Evolutionary conservation across 2,329 filamentous ascomycete species (phyloP), one percentile per base, ranked within the genome.

Genomic region (Aspergillus versicolor): DNA sequence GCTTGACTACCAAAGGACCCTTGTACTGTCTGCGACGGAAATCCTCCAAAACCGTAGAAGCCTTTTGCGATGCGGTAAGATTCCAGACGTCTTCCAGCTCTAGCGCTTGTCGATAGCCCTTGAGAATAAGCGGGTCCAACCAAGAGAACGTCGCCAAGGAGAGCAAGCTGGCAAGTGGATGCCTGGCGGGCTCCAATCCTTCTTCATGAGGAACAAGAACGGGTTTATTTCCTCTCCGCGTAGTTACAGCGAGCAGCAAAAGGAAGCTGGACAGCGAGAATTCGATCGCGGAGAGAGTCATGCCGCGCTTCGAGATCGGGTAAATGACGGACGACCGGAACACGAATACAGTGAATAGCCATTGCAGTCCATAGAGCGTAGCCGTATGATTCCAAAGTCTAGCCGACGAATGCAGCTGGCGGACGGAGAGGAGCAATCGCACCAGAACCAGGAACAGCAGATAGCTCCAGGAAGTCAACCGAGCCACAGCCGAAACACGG

Each of bases 1-100:
- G 78, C 67, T 96, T 93, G 74, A 88, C 87, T 5, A 90, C 87
- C 40, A 99, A 78, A 2, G 85, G 84, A 5, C 86, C 86, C 0
- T 91, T 94, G 78, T 90, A 93, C 76, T 91, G 92, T 61, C 92
- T 77, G 65, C 91, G 89, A 52, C 92, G 88, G 73, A 96, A 99
- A 65, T 92, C 86, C 46, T 87, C 82, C 50, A 97, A 82, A 45
- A 97, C 86, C 2, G 81, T 78, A 37, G 88, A 88, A 24, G 94
- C 92, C 77, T 97, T 96, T 76, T 97, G 92, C 68, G 87, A 90
- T 34, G 91, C 86, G 17, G 91, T 78, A 59, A 99, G 76, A 68
- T 97, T 97, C 94, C 94, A 99, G 3, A 99, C 91, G 72, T 92
- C 87, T 27, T 85, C 76, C 63, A 97, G 84, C 67, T 95, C 91